A percentile compares a stretch with the other conserved stretches of the same genome.
Evolutionary conservation across 1,284 basidiomycete genomes (phyloP).

Genomic region (Porodaedalea pini): DNA sequence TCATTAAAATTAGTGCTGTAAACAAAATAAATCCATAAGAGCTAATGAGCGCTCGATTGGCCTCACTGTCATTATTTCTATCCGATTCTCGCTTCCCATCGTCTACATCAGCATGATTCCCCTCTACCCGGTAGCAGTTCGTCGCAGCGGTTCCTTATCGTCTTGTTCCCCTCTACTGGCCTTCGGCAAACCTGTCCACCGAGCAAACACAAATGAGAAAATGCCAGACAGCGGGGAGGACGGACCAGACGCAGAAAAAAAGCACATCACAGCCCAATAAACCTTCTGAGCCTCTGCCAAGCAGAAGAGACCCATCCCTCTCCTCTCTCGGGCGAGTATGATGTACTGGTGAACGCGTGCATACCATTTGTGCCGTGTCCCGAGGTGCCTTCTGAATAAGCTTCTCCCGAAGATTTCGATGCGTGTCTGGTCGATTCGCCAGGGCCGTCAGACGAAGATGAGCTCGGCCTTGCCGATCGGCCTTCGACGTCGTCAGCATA

Average conservation of each 20-base stretch:
- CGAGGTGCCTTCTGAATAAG: slow-evolving; percentile 22
- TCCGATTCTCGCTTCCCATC: slow-evolving; percentile 13
- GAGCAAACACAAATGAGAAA: slow-evolving; percentile 16
- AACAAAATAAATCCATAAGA: slow-evolving; percentile 13
- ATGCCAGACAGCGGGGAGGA: slow-evolving; percentile 22
- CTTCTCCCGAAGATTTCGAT: slow-evolving; percentile 30
- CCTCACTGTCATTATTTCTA: slow-evolving; percentile 12
- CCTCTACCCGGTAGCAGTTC: slow-evolving; percentile 18
- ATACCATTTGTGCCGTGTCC: slow-evolving; percentile 62
- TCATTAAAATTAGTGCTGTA: slow-evolving; percentile 15
- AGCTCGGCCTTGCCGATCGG: slow-evolving; percentile 33
- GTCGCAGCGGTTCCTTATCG: slow-evolving; percentile 17
- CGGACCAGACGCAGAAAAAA: slow-evolving; percentile 32
- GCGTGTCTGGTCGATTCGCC: slow-evolving; percentile 24
- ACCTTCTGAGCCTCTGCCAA: slow-evolving; percentile 62
- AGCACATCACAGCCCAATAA: slow-evolving; percentile 67
- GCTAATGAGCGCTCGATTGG: slow-evolving; percentile 11
- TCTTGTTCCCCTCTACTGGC: slow-evolving; percentile 2
- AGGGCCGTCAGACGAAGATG: slow-evolving; percentile 26
- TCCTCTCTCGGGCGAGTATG: slow-evolving; percentile 41
- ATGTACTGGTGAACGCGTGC: slow-evolving; percentile 56
- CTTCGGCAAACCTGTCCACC: slow-evolving; percentile 16
- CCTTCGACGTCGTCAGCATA: slow-evolving; percentile 94
- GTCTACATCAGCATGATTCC: slow-evolving; percentile 5
- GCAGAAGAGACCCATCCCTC: slow-evolving; percentile 66